A percentile compares a stretch with the other conserved stretches of the same genome.
These are phyloP conservation scores for Ilyonectria robusta DNA, from an alignment of 2,329 filamentous ascomycete species.

Conservation along the genomic window DNA sequence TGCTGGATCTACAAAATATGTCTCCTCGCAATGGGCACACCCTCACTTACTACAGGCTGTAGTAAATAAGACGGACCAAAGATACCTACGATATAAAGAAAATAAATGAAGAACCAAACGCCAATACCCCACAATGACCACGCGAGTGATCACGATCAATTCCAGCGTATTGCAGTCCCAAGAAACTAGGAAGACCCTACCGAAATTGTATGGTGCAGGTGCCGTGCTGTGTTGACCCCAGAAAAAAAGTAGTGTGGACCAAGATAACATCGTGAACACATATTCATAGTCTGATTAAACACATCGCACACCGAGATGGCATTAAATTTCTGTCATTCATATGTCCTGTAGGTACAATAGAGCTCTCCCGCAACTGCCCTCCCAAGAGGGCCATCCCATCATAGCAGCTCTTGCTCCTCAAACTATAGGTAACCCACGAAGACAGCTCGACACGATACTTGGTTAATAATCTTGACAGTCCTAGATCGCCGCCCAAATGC, in stretches of 20 bases:
- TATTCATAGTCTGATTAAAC: background rate
- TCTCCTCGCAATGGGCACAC: background rate
- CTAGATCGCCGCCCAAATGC: slow-evolving; percentile 42
- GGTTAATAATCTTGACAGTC: slow-evolving; percentile 43
- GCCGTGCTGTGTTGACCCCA: too few relatives aligned
- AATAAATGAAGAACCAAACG: too few relatives aligned
- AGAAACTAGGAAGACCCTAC: too few relatives aligned
- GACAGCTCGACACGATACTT: slow-evolving; percentile 39
- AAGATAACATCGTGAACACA: background rate
- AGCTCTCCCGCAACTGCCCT: slow-evolving; percentile 29
- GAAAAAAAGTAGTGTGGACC: too few relatives aligned
- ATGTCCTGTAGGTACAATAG: slow-evolving; percentile 41
- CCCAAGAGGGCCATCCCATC: slow-evolving; percentile 23
- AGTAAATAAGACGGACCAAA: too few relatives aligned
- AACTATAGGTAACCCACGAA: slow-evolving; percentile 36
- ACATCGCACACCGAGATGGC: slow-evolving; percentile 8
- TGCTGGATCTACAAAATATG: background rate
- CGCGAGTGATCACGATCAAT: too few relatives aligned
- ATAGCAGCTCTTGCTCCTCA: slow-evolving; percentile 29
- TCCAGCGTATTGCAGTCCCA: too few relatives aligned
- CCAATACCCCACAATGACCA: too few relatives aligned
- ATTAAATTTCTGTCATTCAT: slow-evolving; percentile 47
- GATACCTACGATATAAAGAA: too few relatives aligned
- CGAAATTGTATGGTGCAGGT: too few relatives aligned
- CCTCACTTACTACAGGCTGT: background rate